phyloP scores from a whole-genome alignment of 1,284 basidiomycete genomes.

The Laetiporus sulphureus region DNA sequence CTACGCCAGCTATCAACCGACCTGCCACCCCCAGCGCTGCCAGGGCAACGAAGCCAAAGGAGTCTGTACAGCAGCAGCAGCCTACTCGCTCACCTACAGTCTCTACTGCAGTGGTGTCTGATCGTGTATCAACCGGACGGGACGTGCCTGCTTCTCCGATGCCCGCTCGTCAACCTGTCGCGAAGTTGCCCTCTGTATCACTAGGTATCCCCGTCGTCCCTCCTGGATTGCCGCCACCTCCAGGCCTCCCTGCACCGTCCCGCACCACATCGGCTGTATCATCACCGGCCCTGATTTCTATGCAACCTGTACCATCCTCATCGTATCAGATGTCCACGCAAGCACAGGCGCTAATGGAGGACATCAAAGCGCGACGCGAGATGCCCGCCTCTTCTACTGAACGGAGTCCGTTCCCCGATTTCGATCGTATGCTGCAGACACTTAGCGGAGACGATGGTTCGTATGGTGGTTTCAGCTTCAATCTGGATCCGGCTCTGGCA shows the following conservation, averaged over 20 bases:
- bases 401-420: slow-evolving; percentile 83
- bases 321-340: slow-evolving; percentile 84
- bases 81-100: slow-evolving; percentile 44
- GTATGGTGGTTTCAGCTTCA: slow-evolving; percentile 73
- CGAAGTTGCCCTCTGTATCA: slow-evolving; percentile 32
- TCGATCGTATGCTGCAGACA: slow-evolving; percentile 72
- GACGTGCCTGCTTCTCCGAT: slow-evolving; percentile 34
- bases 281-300: slow-evolving; percentile 48
- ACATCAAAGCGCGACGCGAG: slow-evolving; percentile 73
- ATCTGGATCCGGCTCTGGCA: slow-evolving; percentile 70
- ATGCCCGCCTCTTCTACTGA: slow-evolving; percentile 39
- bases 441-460: slow-evolving; percentile 51
- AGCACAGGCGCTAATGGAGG: slow-evolving; percentile 79
- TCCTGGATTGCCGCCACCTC: slow-evolving; percentile 29
- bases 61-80: slow-evolving; percentile 21
- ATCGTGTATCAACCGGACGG: slow-evolving; percentile 26
- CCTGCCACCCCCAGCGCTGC: slow-evolving; percentile 40
- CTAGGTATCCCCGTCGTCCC: slow-evolving; percentile 39
- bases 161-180: slow-evolving; percentile 38
- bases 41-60: slow-evolving; percentile 36
- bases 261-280: slow-evolving; percentile 42
- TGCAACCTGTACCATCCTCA: slow-evolving; percentile 50
- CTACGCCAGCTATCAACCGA: slow-evolving; percentile 44
- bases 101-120: slow-evolving; percentile 35
- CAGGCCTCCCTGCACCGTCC: slow-evolving; percentile 51